A percentile compares a stretch with the other conserved stretches of the same genome.
Conservation (phyloP, 2,329 filamentous ascomycete genomes). For the Neonectria hederae region DNA sequence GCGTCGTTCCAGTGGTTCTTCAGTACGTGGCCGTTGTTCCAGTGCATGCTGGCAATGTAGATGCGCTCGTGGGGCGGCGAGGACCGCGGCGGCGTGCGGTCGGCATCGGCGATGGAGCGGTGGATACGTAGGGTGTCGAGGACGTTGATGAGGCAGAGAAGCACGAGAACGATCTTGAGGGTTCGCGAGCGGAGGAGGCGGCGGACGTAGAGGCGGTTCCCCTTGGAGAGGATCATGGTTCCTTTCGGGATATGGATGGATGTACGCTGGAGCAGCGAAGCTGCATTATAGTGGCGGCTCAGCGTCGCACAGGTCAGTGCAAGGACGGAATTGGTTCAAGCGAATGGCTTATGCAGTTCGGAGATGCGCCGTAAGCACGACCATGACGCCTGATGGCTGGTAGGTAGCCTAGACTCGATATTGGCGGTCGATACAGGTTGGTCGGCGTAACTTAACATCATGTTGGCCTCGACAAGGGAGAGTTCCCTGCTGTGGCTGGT, state of each 20-base stretch:
- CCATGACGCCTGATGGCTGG: conserved; percentile 16
- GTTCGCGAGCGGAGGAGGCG: conserved; percentile 50
- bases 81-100: conserved; percentile 38
- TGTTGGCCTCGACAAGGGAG: not conserved
- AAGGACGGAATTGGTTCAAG: conserved; percentile 2
- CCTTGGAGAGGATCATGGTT: conserved; percentile 44
- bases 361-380: conserved; percentile 2
- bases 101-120: conserved; percentile 44
- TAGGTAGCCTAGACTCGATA: not conserved
- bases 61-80: conserved; percentile 55
- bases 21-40: conserved; percentile 71
- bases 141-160: conserved; percentile 50
- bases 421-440: not conserved
- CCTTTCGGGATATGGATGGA: conserved; percentile 22
- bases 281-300: conserved; percentile 32
- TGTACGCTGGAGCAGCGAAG: conserved; percentile 31
- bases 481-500: not conserved
- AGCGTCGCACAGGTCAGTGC: not conserved
- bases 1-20: conserved; percentile 70
- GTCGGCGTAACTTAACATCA: not conserved
- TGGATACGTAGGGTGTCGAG: conserved; percentile 53
- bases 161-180: conserved; percentile 46
- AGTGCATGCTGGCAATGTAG: conserved; percentile 76
- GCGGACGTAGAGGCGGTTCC: conserved; percentile 48
- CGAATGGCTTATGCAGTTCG: not conserved